Base-by-base conservation (phyloP, 179 eudicot species). In the Beta lomatogona region DNA sequence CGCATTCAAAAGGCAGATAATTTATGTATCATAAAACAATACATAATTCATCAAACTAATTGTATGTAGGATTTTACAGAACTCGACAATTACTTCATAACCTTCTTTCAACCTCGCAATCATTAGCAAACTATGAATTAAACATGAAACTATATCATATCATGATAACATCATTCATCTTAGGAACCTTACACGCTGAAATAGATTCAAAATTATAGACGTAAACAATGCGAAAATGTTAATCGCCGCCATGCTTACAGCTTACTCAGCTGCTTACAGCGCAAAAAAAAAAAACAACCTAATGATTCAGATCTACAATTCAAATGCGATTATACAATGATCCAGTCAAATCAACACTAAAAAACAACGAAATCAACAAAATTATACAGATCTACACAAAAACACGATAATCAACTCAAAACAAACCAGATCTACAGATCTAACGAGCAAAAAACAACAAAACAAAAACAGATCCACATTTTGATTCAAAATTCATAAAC, bases 401-500 rank as follows among this genome's bases (percentile, higher is more conserved):
- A 28, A 67, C 41, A 53, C 2, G 0, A 57, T 28, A 73, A 46
- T n/a, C 22, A 53, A 19, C 13, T 9, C 0, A 66, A 36, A 79
- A 12, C 18, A 52, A 13, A 70, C 9, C 67, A 76, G 83, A 83
- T 76, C 80, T 70, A 80, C 61, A 36, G 52, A 80, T 71, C 78
- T 65, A 44, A 2, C 61, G 3, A 61, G 14, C 6, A 15, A 61
- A 36, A 5, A 25, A n/a, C n/a, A 14, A 68, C 14, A 65, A 61
- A 54, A 25, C 28, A 25, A 61, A 61, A n/a, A 10, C 28, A 58
- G 81, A 80, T 75, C 83, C 48, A 76, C 21, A n/a, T 15, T 9
- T 54, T 7, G 0, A 25, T 25, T 25, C 28, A 25, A 25, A 67
- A 9, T 16, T 28, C 64, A 45, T 14, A 41, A 41, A 60, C 60